Evolutionary conservation across 495 filamentous ascomycete species (phyloP), one percentile per base, ranked within the genome.

Genomic region (Xylaria scruposa): DNA sequence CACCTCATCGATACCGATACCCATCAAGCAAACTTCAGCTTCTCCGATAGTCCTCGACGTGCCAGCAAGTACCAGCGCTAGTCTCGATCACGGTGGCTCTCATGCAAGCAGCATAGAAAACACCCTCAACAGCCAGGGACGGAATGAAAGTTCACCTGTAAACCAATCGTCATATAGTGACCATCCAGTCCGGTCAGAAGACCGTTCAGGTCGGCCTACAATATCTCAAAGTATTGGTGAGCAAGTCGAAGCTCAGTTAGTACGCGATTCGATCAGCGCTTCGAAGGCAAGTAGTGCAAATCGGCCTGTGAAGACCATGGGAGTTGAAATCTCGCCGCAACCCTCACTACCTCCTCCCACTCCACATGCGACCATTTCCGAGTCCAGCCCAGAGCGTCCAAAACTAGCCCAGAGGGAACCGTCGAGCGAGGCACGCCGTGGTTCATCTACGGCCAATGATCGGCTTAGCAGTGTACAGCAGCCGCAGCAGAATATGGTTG

Each of bases 11-110:
- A 85, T 84, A 13, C 83, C 87, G 21, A 79, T 78, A 1, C 85
- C 87, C 9, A 86, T 83, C 5, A 75, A 81, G 40, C 79, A 80
- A 67, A 82, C 81, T 17, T 78, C 79, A 42, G 77, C 78, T 3
- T 84, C 82, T 3, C 82, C 83, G 4, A 78, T 71, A 1, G 70
- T 81, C 3, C 82, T 84, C 80, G 79, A 84, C 53, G 77, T 75
- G 0, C 83, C 87, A 1, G 81, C 85, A 1, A 84, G 87, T 71
- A 88, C 87, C 1, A 87, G 85, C 69, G 87, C 88, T 2, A 88
- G 85, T 70, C 85, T 88, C 1, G 86, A 88, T 72, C 83, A 84
- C 59, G 88, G 89, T 40, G 78, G 47, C 15, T 42, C 29, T 46
- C 47, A 33, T 12, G 9, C 21, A 31, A 63, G 31, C 8, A 64